Conservation (phyloP, 2,329 filamentous ascomycete genomes). For the Fusarium staphyleae region DNA sequence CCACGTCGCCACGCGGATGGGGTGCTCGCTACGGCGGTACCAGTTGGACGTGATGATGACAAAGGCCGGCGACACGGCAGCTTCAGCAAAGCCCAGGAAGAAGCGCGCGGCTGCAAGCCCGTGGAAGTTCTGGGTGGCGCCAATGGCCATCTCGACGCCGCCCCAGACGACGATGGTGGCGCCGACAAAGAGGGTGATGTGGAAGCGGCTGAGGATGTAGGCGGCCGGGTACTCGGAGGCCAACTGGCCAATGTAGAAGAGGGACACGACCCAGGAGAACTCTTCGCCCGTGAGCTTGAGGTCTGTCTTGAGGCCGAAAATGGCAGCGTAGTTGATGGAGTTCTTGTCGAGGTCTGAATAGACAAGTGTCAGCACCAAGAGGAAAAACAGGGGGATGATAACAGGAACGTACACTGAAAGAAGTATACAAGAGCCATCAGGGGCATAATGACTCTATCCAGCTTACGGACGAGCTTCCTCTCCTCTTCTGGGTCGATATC, state of each 20-base stretch:
- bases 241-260: conserved; percentile 32
- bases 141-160: conserved; percentile 38
- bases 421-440: conserved; percentile 32
- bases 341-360: conserved; percentile 28
- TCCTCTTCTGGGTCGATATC: conserved; percentile 30
- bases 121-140: conserved; percentile 30
- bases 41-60: conserved; percentile 45
- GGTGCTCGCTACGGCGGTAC: conserved; percentile 43
- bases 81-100: conserved; percentile 44
- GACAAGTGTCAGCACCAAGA: background rate
- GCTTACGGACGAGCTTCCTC: conserved; percentile 20
- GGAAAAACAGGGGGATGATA: too few relatives aligned
- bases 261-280: conserved; percentile 27
- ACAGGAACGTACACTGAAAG: conserved; percentile 23
- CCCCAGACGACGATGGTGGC: conserved; percentile 41
- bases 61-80: conserved; percentile 44
- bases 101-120: conserved; percentile 39
- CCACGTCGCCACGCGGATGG: conserved; percentile 42
- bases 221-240: conserved; percentile 26
- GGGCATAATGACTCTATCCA: conserved; percentile 28
- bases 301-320: conserved; percentile 27
- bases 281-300: conserved; percentile 13
- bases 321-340: conserved; percentile 29
- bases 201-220: conserved; percentile 28
- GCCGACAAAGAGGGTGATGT: conserved; percentile 25